Base-by-base conservation (phyloP, 1,284 basidiomycete species). In the Meira nashicola region DNA sequence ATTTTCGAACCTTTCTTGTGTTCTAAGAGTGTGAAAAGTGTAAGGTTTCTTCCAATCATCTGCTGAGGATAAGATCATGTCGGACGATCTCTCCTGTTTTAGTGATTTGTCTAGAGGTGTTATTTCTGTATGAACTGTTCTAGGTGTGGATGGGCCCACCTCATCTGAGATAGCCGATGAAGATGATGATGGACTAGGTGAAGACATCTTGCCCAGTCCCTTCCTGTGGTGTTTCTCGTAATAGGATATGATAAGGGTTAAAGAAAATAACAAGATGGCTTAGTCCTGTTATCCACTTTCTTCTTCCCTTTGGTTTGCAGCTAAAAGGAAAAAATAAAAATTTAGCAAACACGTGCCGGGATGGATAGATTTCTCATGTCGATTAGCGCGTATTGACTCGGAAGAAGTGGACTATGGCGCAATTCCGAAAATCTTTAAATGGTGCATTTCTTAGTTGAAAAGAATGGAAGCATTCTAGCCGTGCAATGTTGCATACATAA, bases 1-100 rank as follows among this genome's bases (percentile, higher is more conserved):
- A 59, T 87, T 83, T 77, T 85, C 84, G 81, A 96, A 96, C 3
- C 84, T 81, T 11, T 86, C 82, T 81, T 97, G 92, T 59, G 92
- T 86, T 44, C 84, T 83, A 54, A 97, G 83, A 1, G 94, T 97
- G 73, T 88, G 84, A 79, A 97, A 99, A 3, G 81, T 80, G 63
- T 57, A 37, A 25, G 48, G 49, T 28, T 53, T 19, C 17, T 33
- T 44, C 49, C 55, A 57, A 33, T 33, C 28, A 33, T 33, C 28
- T 33, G 28, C 28, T 33, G 28, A 33, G 28, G 28, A 33, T 33
- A 33, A 33, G 4, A 33, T 33, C 28, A 33, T 21, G 49, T n/a
- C 11, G 50, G 17, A 17, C 23, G 46, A 19, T 25, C 46, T 48
- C 3, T 23, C 17, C 12, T 25, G 2, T 5, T 21, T 19, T 2